phyloP scores from a whole-genome alignment of 2,329 filamentous ascomycete species.

The Stemphylium lycopersici region DNA sequence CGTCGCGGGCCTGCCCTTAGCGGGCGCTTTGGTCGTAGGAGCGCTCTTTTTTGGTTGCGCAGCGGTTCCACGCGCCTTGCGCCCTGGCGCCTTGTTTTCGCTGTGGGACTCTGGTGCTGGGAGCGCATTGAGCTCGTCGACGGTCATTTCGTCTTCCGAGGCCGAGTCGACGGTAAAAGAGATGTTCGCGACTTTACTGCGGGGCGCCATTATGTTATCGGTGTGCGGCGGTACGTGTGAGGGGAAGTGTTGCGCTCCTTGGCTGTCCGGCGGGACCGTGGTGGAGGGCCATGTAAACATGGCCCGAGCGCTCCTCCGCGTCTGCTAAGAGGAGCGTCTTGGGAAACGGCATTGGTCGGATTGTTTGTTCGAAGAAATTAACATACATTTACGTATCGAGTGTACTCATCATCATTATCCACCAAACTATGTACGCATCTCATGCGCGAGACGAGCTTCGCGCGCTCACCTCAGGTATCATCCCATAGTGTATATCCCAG shows the following conservation, averaged over 20 bases:
- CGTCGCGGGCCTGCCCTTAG: conserved; percentile 45
- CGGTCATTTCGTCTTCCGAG: conserved; percentile 50
- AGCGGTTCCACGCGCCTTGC: conserved; percentile 43
- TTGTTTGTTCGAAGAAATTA: background rate
- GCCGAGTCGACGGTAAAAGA: conserved; percentile 50
- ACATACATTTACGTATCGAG: background rate
- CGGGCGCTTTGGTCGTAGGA: conserved; percentile 37
- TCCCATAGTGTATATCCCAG: conserved; percentile 7
- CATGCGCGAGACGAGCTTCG: background rate
- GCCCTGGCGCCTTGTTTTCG: conserved; percentile 46
- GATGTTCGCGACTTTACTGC: conserved; percentile 39
- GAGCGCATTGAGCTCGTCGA: conserved; percentile 43
- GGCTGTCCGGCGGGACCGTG: conserved; percentile 10
- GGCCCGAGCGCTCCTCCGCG: conserved; percentile 4
- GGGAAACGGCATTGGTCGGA: background rate
- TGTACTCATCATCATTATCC: conserved; percentile 7
- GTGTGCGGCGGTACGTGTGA: background rate
- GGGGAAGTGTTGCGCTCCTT: conserved; percentile 7
- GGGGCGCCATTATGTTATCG: conserved; percentile 39
- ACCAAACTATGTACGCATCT: conserved; percentile 6
- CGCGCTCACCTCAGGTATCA: conserved; percentile 11
- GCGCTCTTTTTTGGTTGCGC: conserved; percentile 33
- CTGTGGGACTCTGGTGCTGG: conserved; percentile 50
- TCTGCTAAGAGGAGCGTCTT: background rate
- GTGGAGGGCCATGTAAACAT: conserved; percentile 11